Evolutionary conservation across 2,329 filamentous ascomycete species (phyloP).

Genomic region (Pleomassaria siparia): DNA sequence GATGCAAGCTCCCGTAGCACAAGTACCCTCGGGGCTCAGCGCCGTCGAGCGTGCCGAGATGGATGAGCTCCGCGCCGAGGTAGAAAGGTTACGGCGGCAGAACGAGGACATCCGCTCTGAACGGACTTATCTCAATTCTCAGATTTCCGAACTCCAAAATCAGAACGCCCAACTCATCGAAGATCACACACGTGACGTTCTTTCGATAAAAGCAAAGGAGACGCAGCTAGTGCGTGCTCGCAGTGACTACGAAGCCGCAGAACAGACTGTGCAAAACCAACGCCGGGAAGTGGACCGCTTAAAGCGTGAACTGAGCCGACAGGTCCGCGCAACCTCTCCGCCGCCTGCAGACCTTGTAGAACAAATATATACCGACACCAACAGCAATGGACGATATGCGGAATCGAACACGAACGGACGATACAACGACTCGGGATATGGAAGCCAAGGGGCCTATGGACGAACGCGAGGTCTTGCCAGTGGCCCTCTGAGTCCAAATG

Average conservation of each 20-base stretch:
- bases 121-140: slow-evolving; percentile 76
- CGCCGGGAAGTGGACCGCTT: slow-evolving; percentile 87
- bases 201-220: slow-evolving; percentile 98
- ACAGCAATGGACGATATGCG: slow-evolving; percentile 48
- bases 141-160: slow-evolving; percentile 92
- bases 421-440: slow-evolving; percentile 35
- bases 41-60: slow-evolving; percentile 88
- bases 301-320: slow-evolving; percentile 74
- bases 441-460: slow-evolving; percentile 45
- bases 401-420: slow-evolving; percentile 55
- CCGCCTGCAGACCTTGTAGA: slow-evolving; percentile 50
- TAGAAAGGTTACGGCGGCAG: slow-evolving; percentile 73
- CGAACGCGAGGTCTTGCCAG: slow-evolving; percentile 31
- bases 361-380: slow-evolving; percentile 61
- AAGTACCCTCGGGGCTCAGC: slow-evolving; percentile 65
- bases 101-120: slow-evolving; percentile 82
- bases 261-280: slow-evolving; percentile 81
- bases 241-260: slow-evolving; percentile 84
- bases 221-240: slow-evolving; percentile 91
- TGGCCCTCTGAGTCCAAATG: slow-evolving; percentile 35
- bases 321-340: slow-evolving; percentile 57
- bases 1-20: slow-evolving; percentile 44
- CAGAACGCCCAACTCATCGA: slow-evolving; percentile 97
- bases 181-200: slow-evolving; percentile 90
- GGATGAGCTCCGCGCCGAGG: slow-evolving; percentile 81